Evolutionary conservation across 371 early-diverging fungal species (phyloP), one percentile per base, ranked within the genome.

Genomic region (Mortierella sp.): DNA sequence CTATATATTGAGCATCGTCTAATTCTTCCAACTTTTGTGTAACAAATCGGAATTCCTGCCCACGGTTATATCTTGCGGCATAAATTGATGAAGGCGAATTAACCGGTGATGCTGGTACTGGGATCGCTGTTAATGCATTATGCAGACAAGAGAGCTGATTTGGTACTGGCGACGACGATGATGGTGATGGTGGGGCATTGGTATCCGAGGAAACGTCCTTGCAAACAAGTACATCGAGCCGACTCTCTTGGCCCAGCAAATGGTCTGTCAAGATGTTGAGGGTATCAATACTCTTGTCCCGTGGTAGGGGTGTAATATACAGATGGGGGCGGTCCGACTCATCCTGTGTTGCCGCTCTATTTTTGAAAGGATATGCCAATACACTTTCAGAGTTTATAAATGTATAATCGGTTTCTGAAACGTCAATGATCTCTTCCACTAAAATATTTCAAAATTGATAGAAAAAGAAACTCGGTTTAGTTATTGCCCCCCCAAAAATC

Each of bases 191-290:
- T 0, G 63, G 15, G n/a, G 66, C 11, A 38, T 62, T 38, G 50
- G 15, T 21, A 16, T 47, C 63, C 6, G 63, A 64, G 10, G 69
- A 63, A 55, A 69, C 41, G n/a, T 76, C 83, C 19, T 50, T 70
- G 64, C 91, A 91, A 45, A 90, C 65, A 13, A 86, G 67, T 2
- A 90, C 28, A 24, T 86, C 84, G 36, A 91, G 79, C 11, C 86
- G 80, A 19, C 83, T 83, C 24, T 66, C 38, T 11, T 57, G 33
- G 5, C 74, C 87, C 0, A 88, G 69, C 0, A 67, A 53, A 33
- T 86, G 84, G 68, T 86, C 86, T 0, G 90, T 85, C 60, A 91
- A 57, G 3, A 90, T 61, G 52, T 84, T 80, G 57, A 90, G 87
- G 16, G 85, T 88, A 47, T 86, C 86, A 1, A 82, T 70, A 22